These are phyloP conservation scores for Microdochium paspali DNA, from an alignment of 2,329 filamentous ascomycete genomes.

Conservation along the genomic window DNA sequence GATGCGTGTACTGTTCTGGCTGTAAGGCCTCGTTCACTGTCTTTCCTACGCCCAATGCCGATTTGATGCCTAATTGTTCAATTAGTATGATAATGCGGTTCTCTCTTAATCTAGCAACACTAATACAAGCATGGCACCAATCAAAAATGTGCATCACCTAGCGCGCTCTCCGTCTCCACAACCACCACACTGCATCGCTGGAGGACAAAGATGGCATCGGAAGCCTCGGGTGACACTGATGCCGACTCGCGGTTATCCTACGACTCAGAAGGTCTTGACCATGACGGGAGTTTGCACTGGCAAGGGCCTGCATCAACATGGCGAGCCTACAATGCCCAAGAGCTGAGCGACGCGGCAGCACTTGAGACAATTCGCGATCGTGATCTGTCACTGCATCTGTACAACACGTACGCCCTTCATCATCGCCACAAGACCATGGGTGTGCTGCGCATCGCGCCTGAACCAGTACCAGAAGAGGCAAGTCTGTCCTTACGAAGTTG, in stretches of 20 bases:
- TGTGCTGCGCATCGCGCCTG: conserved; percentile 5
- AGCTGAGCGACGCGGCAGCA: conserved; percentile 52
- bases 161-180: too few species aligned
- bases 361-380: conserved; percentile 53
- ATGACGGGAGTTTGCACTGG: conserved; percentile 61
- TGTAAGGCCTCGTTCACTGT: too few species aligned
- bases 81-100: too few species aligned
- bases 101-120: too few species aligned
- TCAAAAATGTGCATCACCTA: too few species aligned
- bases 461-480: conserved; percentile 19
- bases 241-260: conserved; percentile 32
- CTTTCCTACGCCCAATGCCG: too few species aligned
- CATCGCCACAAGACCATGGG: conserved; percentile 19
- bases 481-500: conserved; percentile 8
- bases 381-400: conserved; percentile 69
- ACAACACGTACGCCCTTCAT: conserved; percentile 66
- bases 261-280: conserved; percentile 33
- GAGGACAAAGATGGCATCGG: neutral
- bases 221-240: conserved; percentile 7
- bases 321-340: conserved; percentile 49
- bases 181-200: neutral
- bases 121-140: too few species aligned
- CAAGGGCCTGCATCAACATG: conserved; percentile 59
- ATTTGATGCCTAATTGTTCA: too few species aligned
- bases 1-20: too few species aligned